Evolutionary conservation across 208 protist genomes (phyloP).

Genomic region (Trichomonas vaginalis): DNA sequence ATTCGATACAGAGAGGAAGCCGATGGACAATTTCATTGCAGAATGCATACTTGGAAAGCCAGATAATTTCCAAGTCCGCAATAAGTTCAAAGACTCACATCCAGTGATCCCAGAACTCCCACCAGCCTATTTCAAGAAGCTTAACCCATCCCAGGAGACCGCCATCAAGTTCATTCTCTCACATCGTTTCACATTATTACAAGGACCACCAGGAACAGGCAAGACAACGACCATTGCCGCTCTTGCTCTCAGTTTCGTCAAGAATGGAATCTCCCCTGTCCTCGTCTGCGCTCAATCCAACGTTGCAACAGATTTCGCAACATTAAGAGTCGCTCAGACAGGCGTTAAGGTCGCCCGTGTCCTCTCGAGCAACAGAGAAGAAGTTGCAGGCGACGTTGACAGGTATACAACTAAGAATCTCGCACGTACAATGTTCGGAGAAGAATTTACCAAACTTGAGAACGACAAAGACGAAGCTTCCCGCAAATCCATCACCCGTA

Average conservation of each 20-base stretch:
- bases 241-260: conserved; percentile 70
- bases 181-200: conserved; percentile 60
- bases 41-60: background rate
- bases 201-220: conserved; percentile 82
- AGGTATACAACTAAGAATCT: conserved; percentile 68
- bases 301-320: conserved; percentile 84
- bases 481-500: background rate
- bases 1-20: background rate
- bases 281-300: conserved; percentile 79
- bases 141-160: conserved; percentile 58
- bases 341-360: conserved; percentile 75
- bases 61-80: background rate
- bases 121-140: conserved; percentile 47
- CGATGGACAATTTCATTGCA: background rate
- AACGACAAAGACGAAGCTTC: conserved; percentile 45
- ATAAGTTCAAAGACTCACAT: background rate
- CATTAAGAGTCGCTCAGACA: conserved; percentile 68
- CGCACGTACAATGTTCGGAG: conserved; percentile 41
- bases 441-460: conserved; percentile 40
- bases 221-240: conserved; percentile 81
- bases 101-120: background rate
- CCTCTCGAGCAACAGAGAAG: conserved; percentile 65
- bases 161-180: conserved; percentile 58
- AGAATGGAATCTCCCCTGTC: conserved; percentile 40
- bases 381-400: conserved; percentile 53